These are phyloP conservation scores for Caloboletus inedulis DNA, from an alignment of 1,284 basidiomycete species.

Conservation along the genomic window DNA sequence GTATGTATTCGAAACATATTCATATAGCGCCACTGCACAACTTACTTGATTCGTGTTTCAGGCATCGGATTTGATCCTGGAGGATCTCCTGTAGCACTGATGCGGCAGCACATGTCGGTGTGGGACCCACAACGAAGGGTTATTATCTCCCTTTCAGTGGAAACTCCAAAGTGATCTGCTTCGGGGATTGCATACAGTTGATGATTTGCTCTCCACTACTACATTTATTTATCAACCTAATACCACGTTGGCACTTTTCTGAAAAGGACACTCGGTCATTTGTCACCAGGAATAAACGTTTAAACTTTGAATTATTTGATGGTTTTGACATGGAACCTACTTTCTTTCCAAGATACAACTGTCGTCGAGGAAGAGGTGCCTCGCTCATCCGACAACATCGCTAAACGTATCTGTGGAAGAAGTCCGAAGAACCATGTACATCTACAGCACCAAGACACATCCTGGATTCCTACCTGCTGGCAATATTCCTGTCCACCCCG, in stretches of 20 bases:
- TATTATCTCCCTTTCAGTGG: background rate
- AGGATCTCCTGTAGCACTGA: background rate
- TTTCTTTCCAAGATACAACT: background rate
- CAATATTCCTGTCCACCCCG: background rate
- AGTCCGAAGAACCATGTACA: background rate
- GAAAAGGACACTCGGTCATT: background rate
- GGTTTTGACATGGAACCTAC: background rate
- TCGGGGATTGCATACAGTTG: no score
- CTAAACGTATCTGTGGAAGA: background rate
- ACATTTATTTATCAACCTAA: background rate
- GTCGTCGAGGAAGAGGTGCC: slow-evolving; percentile 2
- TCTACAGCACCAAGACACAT: background rate
- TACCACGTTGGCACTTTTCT: background rate
- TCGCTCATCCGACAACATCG: background rate
- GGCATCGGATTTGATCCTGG: slow-evolving; percentile 2
- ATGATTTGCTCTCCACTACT: background rate
- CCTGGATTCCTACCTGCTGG: background rate
- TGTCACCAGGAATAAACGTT: background rate
- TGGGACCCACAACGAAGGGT: background rate
- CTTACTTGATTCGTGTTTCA: background rate
- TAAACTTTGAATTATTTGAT: background rate
- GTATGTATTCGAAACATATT: background rate
- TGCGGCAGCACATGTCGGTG: background rate
- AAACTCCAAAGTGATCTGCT: background rate
- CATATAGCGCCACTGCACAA: background rate